Evolutionary conservation across 768 basidiomycete species (phyloP), one percentile per base, ranked within the genome.

Genomic region (Hirschioporus abietinus): DNA sequence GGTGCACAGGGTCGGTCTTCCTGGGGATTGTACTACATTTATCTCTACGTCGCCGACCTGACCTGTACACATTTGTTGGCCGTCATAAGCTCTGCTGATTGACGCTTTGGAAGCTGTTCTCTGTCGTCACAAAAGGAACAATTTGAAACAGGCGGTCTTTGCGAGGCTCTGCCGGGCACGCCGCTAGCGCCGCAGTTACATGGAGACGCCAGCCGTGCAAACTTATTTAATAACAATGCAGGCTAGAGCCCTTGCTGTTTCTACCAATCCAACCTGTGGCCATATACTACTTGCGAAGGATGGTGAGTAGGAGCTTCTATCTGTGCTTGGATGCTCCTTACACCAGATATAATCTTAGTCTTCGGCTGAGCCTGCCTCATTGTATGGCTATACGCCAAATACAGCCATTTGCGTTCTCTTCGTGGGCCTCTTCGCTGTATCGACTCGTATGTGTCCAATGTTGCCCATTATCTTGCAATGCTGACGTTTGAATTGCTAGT

Each of bases 341-440:
- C 20, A 52, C 12, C 42, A 52, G 12, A 20, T 12, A 20, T 52
- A 8, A 52, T 52, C 42, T 1, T 20, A 52, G 42, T 52, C 42
- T 52, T 52, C 42, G 42, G 42, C 42, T 52, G 42, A 52, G 42
- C 42, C 42, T 52, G 42, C 42, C 42, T 52, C 42, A 52, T 20
- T 52, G 42, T 80, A 78, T 66, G 73, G 75, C 26, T 81, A 80
- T 67, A 66, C 75, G 1, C 78, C 78, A 1, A 79, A 78, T 0
- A 71, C 76, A 63, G 77, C 77, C 73, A 70, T 80, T 26, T 74
- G 73, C 66, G 72, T 76, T 30, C 66, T 77, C 42, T 81, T 78
- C 70, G 64, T 82, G 58, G 73, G 71, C 9, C 73, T 80, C 20
- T 80, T 76, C 63, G 64, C 68, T 24, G 0, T 78, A 12, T 67